Conservation (phyloP, 164 flowering plant species). For the Magnolia changhungtana region DNA sequence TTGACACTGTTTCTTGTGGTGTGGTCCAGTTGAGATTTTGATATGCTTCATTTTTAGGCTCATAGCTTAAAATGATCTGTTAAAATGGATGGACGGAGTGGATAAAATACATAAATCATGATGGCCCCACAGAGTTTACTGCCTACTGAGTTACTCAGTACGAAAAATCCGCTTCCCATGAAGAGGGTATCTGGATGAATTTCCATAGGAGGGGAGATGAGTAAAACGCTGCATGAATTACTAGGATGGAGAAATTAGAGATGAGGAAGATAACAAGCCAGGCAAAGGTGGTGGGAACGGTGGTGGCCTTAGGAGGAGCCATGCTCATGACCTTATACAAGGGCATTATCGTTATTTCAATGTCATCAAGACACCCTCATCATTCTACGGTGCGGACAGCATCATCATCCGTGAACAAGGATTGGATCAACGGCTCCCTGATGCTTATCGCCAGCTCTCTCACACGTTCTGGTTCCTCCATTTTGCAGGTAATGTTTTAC, state of each 20-base stretch:
- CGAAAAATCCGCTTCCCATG: too few relatives aligned
- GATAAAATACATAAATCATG: too few relatives aligned
- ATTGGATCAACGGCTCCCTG: slow-evolving; percentile 62
- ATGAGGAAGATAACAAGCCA: slow-evolving; percentile 47
- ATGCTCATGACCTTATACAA: slow-evolving; percentile 88
- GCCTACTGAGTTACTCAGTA: too few relatives aligned
- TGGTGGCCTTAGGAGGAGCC: slow-evolving; percentile 67
- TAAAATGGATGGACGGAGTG: too few relatives aligned
- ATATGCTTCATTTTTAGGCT: too few relatives aligned
- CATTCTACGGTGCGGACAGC: slow-evolving; percentile 21
- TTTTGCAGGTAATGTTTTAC: slow-evolving; percentile 51
- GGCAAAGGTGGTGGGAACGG: slow-evolving; percentile 82
- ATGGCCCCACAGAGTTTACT: too few relatives aligned
- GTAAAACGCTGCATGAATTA: background rate
- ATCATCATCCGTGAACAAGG: slow-evolving; percentile 8
- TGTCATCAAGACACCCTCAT: slow-evolving; percentile 16
- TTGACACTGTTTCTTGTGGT: too few relatives aligned
- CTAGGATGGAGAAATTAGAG: slow-evolving; percentile 72
- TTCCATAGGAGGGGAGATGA: background rate
- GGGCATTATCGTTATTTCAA: slow-evolving; percentile 62
- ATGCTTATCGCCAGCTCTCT: slow-evolving; percentile 51
- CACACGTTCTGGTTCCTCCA: slow-evolving; percentile 78
- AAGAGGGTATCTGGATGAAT: too few relatives aligned
- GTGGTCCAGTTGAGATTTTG: too few relatives aligned
- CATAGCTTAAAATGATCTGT: too few relatives aligned